These are phyloP conservation scores for Cladochytrium replicatum DNA, from an alignment of 192 early-diverging fungal genomes.

Conservation along the genomic window DNA sequence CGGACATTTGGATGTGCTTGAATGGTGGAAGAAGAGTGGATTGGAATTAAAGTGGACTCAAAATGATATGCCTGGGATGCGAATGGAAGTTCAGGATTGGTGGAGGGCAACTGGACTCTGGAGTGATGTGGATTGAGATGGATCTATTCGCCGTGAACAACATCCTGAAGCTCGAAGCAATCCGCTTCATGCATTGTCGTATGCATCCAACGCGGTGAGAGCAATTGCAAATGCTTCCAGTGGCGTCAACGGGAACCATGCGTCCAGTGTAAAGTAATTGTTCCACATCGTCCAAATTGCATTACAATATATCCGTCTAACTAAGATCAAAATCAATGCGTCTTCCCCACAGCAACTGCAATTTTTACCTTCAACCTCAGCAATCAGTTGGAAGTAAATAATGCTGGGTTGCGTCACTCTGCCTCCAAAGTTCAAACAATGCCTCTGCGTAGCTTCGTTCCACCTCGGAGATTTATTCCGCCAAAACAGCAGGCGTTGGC, in stretches of 20 bases:
- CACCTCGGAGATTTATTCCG: conserved; percentile 54
- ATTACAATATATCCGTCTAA: conserved; percentile 36
- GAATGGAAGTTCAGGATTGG: too few species aligned
- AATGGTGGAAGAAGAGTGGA: too few species aligned
- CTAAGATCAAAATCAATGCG: not conserved
- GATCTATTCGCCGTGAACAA: too few species aligned
- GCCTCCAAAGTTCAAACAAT: conserved; percentile 56
- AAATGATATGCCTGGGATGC: too few species aligned
- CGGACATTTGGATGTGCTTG: too few species aligned
- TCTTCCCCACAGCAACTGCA: not conserved
- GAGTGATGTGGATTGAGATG: too few species aligned
- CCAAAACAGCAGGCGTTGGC: conserved; percentile 38
- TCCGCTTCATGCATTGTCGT: conserved; percentile 46
- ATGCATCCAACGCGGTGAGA: conserved; percentile 52
- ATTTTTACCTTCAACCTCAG: conserved; percentile 30
- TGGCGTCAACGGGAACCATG: conserved; percentile 43
- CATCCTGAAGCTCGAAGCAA: too few species aligned
- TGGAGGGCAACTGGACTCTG: too few species aligned
- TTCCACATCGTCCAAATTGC: conserved; percentile 55
- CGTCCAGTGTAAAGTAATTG: conserved; percentile 49
- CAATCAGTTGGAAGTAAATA: conserved; percentile 54
- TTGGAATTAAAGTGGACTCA: too few species aligned
- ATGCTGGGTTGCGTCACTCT: conserved; percentile 52
- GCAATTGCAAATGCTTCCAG: conserved; percentile 52
- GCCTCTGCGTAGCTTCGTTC: conserved; percentile 54